A percentile compares a stretch with the other conserved stretches of the same genome.
Evolutionary conservation across 106 monocot genomes (phyloP).

Genomic region (Alisma plantagoaquatica): DNA sequence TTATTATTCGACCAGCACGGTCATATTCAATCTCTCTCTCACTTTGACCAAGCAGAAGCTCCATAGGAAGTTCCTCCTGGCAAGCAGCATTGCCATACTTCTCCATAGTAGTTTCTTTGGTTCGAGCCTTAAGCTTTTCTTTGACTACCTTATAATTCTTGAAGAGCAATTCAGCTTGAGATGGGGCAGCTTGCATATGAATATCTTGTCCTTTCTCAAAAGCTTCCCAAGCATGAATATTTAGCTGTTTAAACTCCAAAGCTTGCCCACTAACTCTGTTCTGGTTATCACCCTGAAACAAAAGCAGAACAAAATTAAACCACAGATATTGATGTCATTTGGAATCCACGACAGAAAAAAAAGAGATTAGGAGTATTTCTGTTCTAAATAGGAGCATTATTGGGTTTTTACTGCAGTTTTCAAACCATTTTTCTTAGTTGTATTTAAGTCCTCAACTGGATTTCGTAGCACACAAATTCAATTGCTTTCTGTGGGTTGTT

Average conservation of each 20-base stretch:
- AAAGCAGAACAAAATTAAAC: slow-evolving; percentile 1
- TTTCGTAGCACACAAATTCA: too few species aligned
- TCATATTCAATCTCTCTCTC: slow-evolving; percentile 96
- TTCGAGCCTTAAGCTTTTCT: slow-evolving; percentile 66
- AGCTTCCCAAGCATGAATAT: slow-evolving; percentile 91
- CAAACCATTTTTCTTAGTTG: too few species aligned
- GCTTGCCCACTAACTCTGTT: slow-evolving; percentile 92
- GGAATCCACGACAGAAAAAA: not conserved
- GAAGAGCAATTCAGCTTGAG: slow-evolving; percentile 83
- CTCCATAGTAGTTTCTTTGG: slow-evolving; percentile 79
- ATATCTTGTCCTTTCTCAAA: slow-evolving; percentile 98
- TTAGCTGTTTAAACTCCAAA: slow-evolving; percentile 84
- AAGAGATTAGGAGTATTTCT: too few species aligned
- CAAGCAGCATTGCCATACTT: slow-evolving; percentile 97
- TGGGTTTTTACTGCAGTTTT: too few species aligned
- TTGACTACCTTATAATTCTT: slow-evolving; percentile 82
- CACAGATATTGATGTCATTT: not conserved
- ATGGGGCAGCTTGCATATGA: slow-evolving; percentile 99
- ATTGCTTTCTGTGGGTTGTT: too few species aligned
- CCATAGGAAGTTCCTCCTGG: slow-evolving; percentile 61
- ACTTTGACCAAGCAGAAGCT: slow-evolving; percentile 90
- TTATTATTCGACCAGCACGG: slow-evolving; percentile 88
- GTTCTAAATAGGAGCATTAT: too few species aligned
- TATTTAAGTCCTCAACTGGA: too few species aligned
- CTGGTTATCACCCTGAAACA: slow-evolving; percentile 85